Evolutionary conservation across 1,284 basidiomycete species (phyloP), one percentile per base, ranked within the genome.

Genomic region (Pseudozyma hubeiensis): DNA sequence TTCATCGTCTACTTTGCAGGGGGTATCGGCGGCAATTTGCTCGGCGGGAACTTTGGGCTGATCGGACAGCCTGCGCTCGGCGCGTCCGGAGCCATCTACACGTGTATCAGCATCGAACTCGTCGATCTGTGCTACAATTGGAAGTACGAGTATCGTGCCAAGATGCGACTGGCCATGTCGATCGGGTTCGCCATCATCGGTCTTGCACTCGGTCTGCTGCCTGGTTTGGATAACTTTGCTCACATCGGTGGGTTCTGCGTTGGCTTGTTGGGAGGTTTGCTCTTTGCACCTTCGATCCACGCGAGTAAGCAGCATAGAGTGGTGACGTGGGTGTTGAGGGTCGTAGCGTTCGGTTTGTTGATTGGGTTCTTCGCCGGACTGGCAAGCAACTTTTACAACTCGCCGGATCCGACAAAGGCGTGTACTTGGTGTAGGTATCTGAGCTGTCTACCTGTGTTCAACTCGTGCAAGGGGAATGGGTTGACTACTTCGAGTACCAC

Each of bases 121-220:
- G 90, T 97, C 2, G 96, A 99, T 82, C 86, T 99, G 34, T 87
- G 93, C 51, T 90, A 94, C 30, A 96, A 99, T 81, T 97, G 95
- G 95, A 89, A 90, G 78, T 92, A 94, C 80, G 77, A 84, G 52
- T 74, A 65, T 17, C 62, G 78, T 4, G 75, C 75, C 19, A 79
- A 68, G 64, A 67, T 51, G 34, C 62, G 92, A 89, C 87, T 95
- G 7, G 87, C 91, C 40, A 90, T 92, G 85, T 91, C 97, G 88
- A 87, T 90, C 7, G 87, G 96, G 49, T 94, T 98, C 81, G 87
- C 97, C 17, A 73, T 92, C 14, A 88, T 97, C 60, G 93, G 93
- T 58, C 87, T 97, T 57, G 94, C 89, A 0, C 88, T 97, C 56
- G 95, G 94, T 60, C 59, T 70, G 35, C 53, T 78, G n/a, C 69